Conservation (phyloP, 176 grass and related monocot species). For the Coix lacrymajobi region DNA sequence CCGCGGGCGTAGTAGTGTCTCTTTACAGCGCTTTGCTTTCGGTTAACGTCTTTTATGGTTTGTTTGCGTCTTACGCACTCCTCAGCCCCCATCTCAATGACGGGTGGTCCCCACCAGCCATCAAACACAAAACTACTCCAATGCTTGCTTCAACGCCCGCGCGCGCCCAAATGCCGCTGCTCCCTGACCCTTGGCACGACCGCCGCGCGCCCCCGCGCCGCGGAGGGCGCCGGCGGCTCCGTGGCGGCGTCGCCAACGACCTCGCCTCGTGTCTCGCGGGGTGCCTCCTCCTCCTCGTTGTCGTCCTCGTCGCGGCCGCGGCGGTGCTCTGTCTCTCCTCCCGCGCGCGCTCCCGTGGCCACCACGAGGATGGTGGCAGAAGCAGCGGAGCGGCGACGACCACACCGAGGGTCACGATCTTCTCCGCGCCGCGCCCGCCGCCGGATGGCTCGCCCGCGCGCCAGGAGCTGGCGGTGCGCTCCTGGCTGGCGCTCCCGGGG, state of each 20-base stretch:
- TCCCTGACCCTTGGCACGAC: not conserved
- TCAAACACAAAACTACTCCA: not conserved
- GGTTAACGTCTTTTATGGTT: not conserved
- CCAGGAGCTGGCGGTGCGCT: conserved; percentile 76
- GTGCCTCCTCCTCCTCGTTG: conserved; percentile 14
- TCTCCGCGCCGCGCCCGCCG: conserved; percentile 35
- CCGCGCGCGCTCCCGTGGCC: not conserved
- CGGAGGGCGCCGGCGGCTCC: not conserved
- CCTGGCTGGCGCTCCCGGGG: conserved; percentile 69
- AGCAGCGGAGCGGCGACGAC: not conserved
- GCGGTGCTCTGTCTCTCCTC: conserved; percentile 1
- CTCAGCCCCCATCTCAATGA: not conserved
- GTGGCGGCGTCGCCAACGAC: not conserved
- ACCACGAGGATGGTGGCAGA: not conserved
- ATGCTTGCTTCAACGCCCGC: not conserved
- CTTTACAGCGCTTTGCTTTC: conserved; percentile 4
- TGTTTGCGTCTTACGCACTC: not conserved
- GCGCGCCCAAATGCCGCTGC: conserved; percentile 10
- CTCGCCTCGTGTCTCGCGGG: not conserved
- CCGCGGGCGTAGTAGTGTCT: too few species aligned
- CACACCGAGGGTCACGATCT: conserved; percentile 39
- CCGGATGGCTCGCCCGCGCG: conserved; percentile 24
- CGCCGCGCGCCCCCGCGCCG: not conserved
- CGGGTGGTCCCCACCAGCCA: not conserved
- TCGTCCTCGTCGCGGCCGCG: not conserved